Conservation (phyloP, 257 asterid species). For the Mentha longifolia region DNA sequence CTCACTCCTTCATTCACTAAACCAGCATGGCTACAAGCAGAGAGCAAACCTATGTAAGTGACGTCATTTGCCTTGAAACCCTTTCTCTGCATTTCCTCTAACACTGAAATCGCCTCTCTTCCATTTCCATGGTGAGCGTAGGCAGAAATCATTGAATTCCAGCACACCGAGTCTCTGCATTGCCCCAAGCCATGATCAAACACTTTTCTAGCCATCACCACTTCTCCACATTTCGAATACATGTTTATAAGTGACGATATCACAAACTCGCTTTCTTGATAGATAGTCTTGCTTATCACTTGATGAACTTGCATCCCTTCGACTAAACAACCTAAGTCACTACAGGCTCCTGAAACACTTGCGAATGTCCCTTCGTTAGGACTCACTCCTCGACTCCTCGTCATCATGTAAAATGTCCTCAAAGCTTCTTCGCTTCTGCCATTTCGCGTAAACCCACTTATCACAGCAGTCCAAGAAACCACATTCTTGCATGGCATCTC, state of each 20-base stretch:
- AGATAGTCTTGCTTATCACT: constrained; percentile 53
- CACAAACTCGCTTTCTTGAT: constrained; percentile 51
- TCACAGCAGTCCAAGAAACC: constrained; percentile 69
- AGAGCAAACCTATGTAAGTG: constrained; percentile 63
- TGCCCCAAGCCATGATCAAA: constrained; percentile 50
- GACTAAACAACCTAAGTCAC: constrained; percentile 57
- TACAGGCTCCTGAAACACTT: constrained; percentile 65
- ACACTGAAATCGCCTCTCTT: constrained; percentile 48
- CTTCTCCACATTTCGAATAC: constrained; percentile 73
- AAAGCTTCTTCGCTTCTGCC: constrained; percentile 65
- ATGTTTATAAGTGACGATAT: constrained; percentile 62
- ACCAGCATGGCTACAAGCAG: constrained; percentile 78
- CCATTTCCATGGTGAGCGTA: constrained; percentile 77
- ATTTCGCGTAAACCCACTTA: constrained; percentile 46
- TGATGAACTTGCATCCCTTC: constrained; percentile 72
- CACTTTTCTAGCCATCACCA: constrained; percentile 48
- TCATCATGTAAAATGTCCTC: constrained; percentile 46
- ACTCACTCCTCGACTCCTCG: constrained; percentile 38
- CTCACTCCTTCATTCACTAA: constrained; percentile 57
- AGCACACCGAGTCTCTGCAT: constrained; percentile 52
- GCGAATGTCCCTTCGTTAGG: constrained; percentile 71
- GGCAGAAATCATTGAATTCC: constrained; percentile 68
- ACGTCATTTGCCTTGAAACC: constrained; percentile 55
- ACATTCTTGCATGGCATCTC: constrained; percentile 58
- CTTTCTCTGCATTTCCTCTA: constrained; percentile 49